These are phyloP conservation scores for Ophiocordyceps robertsii DNA, from an alignment of 2,329 filamentous ascomycete genomes.

Conservation along the genomic window DNA sequence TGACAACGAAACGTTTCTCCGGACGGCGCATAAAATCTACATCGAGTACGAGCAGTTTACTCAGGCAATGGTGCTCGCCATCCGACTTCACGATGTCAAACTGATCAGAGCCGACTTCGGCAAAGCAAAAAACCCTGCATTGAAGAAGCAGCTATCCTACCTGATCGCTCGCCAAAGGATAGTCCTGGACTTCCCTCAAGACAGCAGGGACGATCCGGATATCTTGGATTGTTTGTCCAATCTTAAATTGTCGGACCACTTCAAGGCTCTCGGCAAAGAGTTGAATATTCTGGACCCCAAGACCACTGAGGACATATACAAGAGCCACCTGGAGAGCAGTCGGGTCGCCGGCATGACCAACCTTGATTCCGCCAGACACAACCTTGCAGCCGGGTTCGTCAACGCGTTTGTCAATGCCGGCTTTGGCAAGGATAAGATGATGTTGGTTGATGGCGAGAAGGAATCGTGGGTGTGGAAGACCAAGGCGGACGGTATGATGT, in stretches of 20 bases:
- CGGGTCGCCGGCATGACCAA: constrained; percentile 88
- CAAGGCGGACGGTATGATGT: constrained; percentile 95
- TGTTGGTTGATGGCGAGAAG: constrained; percentile 82
- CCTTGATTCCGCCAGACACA: constrained; percentile 88
- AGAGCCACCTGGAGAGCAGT: constrained; percentile 93
- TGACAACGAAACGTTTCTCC: constrained; percentile 91
- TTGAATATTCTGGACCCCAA: constrained; percentile 95
- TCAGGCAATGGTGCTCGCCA: constrained; percentile 87
- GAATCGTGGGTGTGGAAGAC: constrained; percentile 98
- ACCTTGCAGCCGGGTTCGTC: constrained; percentile 88
- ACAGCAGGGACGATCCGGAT: constrained; percentile 56
- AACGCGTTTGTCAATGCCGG: constrained; percentile 96
- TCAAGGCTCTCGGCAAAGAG: constrained; percentile 88
- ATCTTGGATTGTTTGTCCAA: constrained; percentile 79
- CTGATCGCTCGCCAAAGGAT: constrained; percentile 86
- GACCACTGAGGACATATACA: constrained; percentile 97
- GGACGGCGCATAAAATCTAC: constrained; percentile 88
- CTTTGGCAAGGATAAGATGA: constrained; percentile 93
- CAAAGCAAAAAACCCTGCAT: constrained; percentile 62
- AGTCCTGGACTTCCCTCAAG: constrained; percentile 55
- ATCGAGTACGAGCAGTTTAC: constrained; percentile 84
- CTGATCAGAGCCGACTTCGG: constrained; percentile 75
- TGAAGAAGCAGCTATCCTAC: constrained; percentile 92
- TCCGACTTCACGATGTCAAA: constrained; percentile 76
- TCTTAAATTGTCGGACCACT: constrained; percentile 76